Evolutionary conservation across 768 basidiomycete genomes (phyloP).

Genomic region (Neoboletus brunneissimus): DNA sequence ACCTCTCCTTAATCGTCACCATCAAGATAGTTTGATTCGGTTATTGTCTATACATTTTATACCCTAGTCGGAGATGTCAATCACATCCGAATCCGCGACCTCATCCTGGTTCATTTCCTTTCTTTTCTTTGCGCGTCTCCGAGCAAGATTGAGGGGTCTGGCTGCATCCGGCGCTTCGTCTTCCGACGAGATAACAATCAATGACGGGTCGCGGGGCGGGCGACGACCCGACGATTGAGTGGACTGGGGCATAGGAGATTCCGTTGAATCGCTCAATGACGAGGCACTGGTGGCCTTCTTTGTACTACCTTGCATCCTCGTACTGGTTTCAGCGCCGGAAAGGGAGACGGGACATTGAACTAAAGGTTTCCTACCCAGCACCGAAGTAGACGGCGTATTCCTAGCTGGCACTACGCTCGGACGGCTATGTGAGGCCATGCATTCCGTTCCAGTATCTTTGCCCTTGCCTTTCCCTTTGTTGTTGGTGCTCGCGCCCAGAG

Average conservation of each 20-base stretch:
- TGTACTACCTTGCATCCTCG: constrained; percentile 9
- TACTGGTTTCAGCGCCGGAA: constrained; percentile 14
- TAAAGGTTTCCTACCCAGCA: constrained; percentile 18
- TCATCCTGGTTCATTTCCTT: constrained; percentile 32
- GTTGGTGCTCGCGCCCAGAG: constrained; percentile 8
- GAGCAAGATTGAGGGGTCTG: constrained; percentile 1
- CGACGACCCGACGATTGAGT: constrained; percentile 18
- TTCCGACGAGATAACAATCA: constrained; percentile 21
- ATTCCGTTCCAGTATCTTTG: constrained; percentile 2
- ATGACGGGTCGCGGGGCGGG: constrained; percentile 20
- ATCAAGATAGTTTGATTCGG: not conserved
- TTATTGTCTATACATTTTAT: not conserved
- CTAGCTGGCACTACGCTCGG: not conserved
- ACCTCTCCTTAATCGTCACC: not conserved
- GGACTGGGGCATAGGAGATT: constrained; percentile 14
- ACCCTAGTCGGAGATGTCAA: constrained; percentile 48
- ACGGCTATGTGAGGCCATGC: not conserved
- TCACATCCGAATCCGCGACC: constrained; percentile 44
- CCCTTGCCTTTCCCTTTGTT: constrained; percentile 25
- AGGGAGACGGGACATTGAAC: constrained; percentile 4
- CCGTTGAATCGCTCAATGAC: constrained; percentile 11
- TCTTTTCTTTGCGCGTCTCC: constrained; percentile 6
- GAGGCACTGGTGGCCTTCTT: constrained; percentile 11
- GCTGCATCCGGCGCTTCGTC: constrained; percentile 7
- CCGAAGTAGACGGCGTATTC: constrained; percentile 7